phyloP scores from a whole-genome alignment of 352 stramenopile species.

The Globisporangium sylvaticum region DNA sequence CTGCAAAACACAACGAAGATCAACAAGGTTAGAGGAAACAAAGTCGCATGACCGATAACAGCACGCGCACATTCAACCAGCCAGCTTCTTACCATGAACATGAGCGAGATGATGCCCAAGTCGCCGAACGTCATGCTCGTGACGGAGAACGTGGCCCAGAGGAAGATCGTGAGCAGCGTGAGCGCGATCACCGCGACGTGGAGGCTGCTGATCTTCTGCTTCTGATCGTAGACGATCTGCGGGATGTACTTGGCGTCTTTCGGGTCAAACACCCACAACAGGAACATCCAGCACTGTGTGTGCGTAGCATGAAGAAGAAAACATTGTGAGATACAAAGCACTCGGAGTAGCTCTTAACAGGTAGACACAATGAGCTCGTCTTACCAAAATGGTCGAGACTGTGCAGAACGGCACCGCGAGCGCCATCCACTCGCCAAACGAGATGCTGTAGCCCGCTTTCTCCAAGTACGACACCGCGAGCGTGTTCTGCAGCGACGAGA shows the following conservation, averaged over 20 bases:
- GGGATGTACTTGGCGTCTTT: conserved; percentile 88
- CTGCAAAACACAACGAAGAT: conserved; percentile 21
- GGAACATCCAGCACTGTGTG: conserved; percentile 83
- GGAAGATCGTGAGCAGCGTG: conserved; percentile 87
- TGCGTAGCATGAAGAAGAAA: neutral
- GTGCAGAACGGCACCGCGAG: conserved; percentile 88
- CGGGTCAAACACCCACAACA: conserved; percentile 85
- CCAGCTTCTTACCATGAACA: conserved; percentile 75
- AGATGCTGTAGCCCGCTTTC: conserved; percentile 84
- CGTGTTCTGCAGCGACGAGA: conserved; percentile 89
- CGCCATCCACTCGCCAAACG: conserved; percentile 90
- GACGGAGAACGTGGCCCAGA: conserved; percentile 87
- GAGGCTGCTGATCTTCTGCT: conserved; percentile 84
- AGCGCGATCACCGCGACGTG: conserved; percentile 89
- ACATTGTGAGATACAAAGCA: neutral
- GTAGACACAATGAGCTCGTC: conserved; percentile 1
- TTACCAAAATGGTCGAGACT: conserved; percentile 77
- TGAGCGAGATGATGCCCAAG: conserved; percentile 88
- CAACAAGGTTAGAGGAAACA: neutral
- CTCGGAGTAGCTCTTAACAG: neutral
- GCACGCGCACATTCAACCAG: neutral
- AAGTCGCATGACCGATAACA: neutral
- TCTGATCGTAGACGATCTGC: conserved; percentile 91
- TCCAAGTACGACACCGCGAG: conserved; percentile 83
- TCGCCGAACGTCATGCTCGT: conserved; percentile 88